These are phyloP conservation scores for Lecanosticta acicola DNA, from an alignment of 2,329 filamentous ascomycete species.

Conservation along the genomic window DNA sequence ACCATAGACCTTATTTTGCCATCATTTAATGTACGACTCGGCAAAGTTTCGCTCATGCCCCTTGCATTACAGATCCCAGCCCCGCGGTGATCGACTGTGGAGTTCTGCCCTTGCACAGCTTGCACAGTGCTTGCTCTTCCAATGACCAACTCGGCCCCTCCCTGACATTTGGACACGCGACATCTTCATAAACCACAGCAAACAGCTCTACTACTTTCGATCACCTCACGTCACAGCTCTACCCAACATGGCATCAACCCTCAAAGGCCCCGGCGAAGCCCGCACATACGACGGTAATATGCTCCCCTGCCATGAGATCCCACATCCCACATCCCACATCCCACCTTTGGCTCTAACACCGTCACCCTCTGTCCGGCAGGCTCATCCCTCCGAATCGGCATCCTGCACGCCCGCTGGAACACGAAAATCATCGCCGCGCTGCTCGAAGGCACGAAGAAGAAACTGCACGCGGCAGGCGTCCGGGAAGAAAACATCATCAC, in stretches of 20 bases:
- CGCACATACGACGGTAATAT: slow-evolving; percentile 51
- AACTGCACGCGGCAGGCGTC: slow-evolving; percentile 73
- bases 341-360: slow-evolving; percentile 2
- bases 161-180: not conserved
- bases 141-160: not conserved
- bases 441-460: slow-evolving; percentile 71
- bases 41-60: not conserved
- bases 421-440: slow-evolving; percentile 78
- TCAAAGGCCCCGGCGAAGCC: slow-evolving; percentile 60
- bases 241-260: slow-evolving; percentile 43
- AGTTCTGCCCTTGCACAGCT: no score
- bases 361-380: slow-evolving; percentile 30
- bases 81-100: no score
- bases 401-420: slow-evolving; percentile 97
- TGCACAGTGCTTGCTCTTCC: no score
- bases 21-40: not conserved
- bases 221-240: no score
- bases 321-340: no score
- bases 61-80: not conserved
- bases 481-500: slow-evolving; percentile 81
- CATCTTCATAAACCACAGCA: not conserved
- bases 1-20: no score
- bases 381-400: slow-evolving; percentile 73
- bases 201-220: not conserved
- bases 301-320: not conserved